Evolutionary conservation across 1,284 basidiomycete species (phyloP), one percentile per base, ranked within the genome.

Genomic region (Anthracocystis setariae): DNA sequence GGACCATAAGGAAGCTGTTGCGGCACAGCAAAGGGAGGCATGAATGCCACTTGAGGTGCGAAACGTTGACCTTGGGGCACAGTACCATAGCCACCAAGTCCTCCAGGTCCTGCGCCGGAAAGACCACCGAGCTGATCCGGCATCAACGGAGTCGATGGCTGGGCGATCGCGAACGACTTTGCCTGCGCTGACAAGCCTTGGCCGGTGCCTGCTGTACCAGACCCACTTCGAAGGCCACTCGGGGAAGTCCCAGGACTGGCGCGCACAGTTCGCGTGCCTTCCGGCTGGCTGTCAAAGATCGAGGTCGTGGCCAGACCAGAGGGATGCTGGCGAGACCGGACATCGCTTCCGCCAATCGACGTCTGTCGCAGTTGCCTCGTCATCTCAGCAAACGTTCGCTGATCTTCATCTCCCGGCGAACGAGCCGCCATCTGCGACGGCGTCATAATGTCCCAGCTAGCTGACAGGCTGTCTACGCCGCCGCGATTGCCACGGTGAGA

Each of bases 191-290:
- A 70, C 18, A 70, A 52, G 10, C 50, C 50, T 3, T 38, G 47
- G 17, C 29, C 29, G 12, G 42, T 29, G n/a, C 39, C 57, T 35
- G 49, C 35, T 7, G 48, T 35, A n/a, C 18, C 35, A 15, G 55
- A 32, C 9, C 20, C 38, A 27, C 46, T 32, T 33, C 59, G 59
- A 12, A 54, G n/a, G 44, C 48, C 44, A 12, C 47, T 38, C 3
- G 70, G 70, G 20, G 64, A 73, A 1, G 57, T 63, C 21, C 70
- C 70, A 3, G 70, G 70, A 59, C 70, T 73, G 12, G 53, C 70
- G 8, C 60, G 60, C 33, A 73, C 70, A 5, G 70, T 73, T 2
- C 55, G 64, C 17, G 53, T 64, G 12, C 70, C 70, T 56, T 67
- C 64, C 2, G 49, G 46, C 32, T 67, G 70, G 12, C 47, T 35